A percentile compares a stretch with the other conserved stretches of the same genome.
These are phyloP conservation scores for Closterium sp. DNA, from an alignment of 139 green algal species.

Conservation along the genomic window DNA sequence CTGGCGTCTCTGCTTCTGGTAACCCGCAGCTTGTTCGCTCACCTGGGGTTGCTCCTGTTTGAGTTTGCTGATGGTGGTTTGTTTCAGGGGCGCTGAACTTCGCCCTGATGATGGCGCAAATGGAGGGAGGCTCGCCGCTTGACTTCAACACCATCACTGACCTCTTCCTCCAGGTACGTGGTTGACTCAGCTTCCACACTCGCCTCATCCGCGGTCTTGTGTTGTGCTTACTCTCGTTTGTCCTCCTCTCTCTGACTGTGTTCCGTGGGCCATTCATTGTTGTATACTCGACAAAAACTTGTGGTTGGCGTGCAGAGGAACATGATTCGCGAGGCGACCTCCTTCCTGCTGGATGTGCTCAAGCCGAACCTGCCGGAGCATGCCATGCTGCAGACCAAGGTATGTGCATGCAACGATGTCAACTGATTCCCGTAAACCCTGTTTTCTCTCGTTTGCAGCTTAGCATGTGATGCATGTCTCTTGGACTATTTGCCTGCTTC, in stretches of 20 bases:
- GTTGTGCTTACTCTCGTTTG: neutral
- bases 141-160: slow-evolving; percentile 93
- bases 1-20: neutral
- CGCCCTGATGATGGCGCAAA: slow-evolving; percentile 90
- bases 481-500: neutral
- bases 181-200: slow-evolving; percentile 2
- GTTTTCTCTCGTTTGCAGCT: neutral
- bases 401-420: slow-evolving; percentile 2
- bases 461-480: neutral
- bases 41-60: neutral
- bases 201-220: neutral
- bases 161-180: slow-evolving; percentile 83
- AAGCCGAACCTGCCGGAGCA: slow-evolving; percentile 85
- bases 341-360: slow-evolving; percentile 96
- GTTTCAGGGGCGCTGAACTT: slow-evolving; percentile 80
- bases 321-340: slow-evolving; percentile 90
- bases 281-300: neutral
- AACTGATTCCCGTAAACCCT: neutral
- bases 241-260: neutral
- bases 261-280: too few species aligned
- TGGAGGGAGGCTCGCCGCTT: slow-evolving; percentile 67
- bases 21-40: neutral
- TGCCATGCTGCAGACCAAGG: slow-evolving; percentile 85
- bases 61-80: neutral
- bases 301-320: slow-evolving; percentile 71